Conservation (phyloP, 116 monocot genomes). For the Phalaenopsis hybrid region DNA sequence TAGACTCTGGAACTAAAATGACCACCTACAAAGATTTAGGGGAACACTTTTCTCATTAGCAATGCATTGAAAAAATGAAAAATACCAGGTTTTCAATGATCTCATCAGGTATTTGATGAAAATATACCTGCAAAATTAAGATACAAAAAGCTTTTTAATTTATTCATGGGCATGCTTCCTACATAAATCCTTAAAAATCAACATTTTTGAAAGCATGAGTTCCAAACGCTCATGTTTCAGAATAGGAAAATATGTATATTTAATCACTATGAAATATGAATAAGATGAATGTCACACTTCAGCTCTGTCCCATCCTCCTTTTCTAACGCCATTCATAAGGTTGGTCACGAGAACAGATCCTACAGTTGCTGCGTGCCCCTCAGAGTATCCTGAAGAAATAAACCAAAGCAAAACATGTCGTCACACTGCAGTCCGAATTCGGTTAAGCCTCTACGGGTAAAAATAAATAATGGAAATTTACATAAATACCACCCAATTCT, state of each 20-base stretch:
- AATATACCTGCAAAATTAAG: slow-evolving; percentile 58
- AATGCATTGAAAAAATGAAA: not conserved
- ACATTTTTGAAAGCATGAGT: not conserved
- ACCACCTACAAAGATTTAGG: no score
- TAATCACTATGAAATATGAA: not conserved
- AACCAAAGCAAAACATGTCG: not conserved
- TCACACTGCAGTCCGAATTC: not conserved
- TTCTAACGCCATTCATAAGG: slow-evolving; percentile 31
- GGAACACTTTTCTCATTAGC: not conserved
- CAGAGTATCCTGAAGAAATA: slow-evolving; percentile 40
- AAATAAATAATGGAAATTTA: not conserved
- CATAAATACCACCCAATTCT: no score
- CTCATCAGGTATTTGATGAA: slow-evolving; percentile 81
- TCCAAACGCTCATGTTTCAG: not conserved
- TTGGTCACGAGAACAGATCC: slow-evolving; percentile 53
- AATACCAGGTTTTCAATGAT: slow-evolving; percentile 63
- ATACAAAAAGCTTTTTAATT: slow-evolving; percentile 2
- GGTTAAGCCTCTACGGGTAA: not conserved
- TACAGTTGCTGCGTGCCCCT: slow-evolving; percentile 38
- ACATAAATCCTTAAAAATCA: no score
- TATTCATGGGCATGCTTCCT: not conserved
- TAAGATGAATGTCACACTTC: slow-evolving; percentile 23
- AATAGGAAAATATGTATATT: not conserved
- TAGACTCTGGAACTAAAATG: no score
- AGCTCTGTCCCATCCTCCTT: slow-evolving; percentile 41